A percentile compares a stretch with the other conserved stretches of the same genome.
phyloP scores from a whole-genome alignment of 495 filamentous ascomycete genomes.

The Echria macrotheca region DNA sequence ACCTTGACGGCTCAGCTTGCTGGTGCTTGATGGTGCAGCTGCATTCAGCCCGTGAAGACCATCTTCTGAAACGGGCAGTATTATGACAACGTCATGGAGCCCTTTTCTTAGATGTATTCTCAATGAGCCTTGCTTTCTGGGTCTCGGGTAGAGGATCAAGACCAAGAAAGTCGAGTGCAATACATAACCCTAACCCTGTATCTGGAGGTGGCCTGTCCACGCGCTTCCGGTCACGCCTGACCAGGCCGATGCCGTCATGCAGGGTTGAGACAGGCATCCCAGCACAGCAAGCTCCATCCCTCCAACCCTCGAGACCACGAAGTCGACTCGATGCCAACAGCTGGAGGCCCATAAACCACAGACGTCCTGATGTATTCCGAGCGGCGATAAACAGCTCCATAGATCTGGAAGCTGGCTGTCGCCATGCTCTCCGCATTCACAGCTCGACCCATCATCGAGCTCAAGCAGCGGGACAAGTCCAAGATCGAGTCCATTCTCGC shows the following conservation, averaged over 20 bases:
- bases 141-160: too few species aligned
- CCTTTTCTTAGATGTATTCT: too few species aligned
- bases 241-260: conserved; percentile 10
- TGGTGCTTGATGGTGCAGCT: too few species aligned
- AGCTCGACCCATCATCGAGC: conserved; percentile 92
- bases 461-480: conserved; percentile 88
- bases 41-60: too few species aligned
- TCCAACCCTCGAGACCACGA: not conserved
- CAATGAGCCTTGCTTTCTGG: too few species aligned
- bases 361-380: conserved; percentile 19
- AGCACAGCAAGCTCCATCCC: not conserved
- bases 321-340: too few species aligned
- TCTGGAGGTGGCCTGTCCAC: not conserved
- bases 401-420: conserved; percentile 24
- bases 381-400: conserved; percentile 10
- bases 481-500: conserved; percentile 91
- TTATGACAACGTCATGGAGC: too few species aligned
- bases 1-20: too few species aligned
- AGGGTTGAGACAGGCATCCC: not conserved
- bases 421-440: conserved; percentile 97
- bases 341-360: not conserved
- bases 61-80: too few species aligned
- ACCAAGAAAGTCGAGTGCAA: too few species aligned
- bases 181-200: conserved; percentile 1
- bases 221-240: conserved; percentile 1